Base-by-base conservation (phyloP, 129 eudicot species). In the Calendula officinalis region DNA sequence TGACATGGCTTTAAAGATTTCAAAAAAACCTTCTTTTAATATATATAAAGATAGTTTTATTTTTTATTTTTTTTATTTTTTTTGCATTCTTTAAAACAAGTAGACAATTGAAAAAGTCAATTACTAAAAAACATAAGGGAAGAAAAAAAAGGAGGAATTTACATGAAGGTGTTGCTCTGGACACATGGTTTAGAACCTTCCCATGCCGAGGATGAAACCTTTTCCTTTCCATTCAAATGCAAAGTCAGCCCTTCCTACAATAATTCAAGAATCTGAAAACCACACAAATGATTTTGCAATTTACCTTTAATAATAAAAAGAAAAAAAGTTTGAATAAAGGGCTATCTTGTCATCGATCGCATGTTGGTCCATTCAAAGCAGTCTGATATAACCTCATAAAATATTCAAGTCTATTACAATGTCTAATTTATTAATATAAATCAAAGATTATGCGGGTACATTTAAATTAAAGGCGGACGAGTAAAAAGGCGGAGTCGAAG, bases 161-260 rank as follows among this genome's bases (percentile, higher is more conserved):
- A 57, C 60, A 57, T 52, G 67, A 69, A 37, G 56, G 16, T 49
- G 57, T 40, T 69, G 63, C 46, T 14, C 73, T 66, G 78, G 68
- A 66, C 73, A 74, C 73, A 74, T 74, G 78, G 60, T 40, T 66
- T 49, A 67, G 78, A 74, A 73, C 50, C 33, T 36, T 73, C 66
- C n/a, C 30, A 46, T 44, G 22, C 30, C 56, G 10, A 38, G 47
- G 12, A 60, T 70, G 37, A 41, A 56, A 40, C 35, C 63, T 35
- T 41, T 67, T 41, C 14, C 71, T 22, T 38, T 60, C 53, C 62
- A 50, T 32, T 40, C 67, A 65, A 65, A 38, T 37, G 71, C 32
- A 39, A 74, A 66, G 73, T 74, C 78, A 66, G 60, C 73, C 67
- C 54, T 57, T 73, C 40, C 59, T 34, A 53, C 77, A 63, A 72